Conservation (phyloP, 2,329 filamentous ascomycete genomes). For the Diaporthe aspalathi region DNA sequence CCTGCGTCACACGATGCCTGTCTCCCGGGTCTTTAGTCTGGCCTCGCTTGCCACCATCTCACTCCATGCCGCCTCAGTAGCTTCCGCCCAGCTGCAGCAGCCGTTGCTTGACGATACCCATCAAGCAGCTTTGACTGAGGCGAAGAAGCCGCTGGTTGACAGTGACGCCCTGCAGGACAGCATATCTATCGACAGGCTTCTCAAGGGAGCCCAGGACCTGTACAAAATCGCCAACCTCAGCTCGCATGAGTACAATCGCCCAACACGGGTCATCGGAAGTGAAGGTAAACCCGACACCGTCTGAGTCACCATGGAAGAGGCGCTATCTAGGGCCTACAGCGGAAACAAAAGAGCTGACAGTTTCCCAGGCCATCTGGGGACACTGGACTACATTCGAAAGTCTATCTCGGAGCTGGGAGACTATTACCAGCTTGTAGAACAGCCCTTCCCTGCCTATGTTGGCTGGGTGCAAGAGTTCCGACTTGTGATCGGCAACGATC, state of each 20-base stretch:
- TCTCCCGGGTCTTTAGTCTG: conserved; percentile 9
- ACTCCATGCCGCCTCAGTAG: conserved; percentile 13
- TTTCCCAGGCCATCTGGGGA: conserved; percentile 68
- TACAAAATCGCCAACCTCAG: conserved; percentile 71
- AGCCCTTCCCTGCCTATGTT: conserved; percentile 72
- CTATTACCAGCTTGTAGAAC: conserved; percentile 73
- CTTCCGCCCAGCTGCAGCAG: conserved; percentile 28
- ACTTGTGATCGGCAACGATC: conserved; percentile 65
- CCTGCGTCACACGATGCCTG: background rate
- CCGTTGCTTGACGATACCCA: conserved; percentile 18
- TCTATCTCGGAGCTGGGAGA: conserved; percentile 65
- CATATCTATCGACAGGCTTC: conserved; percentile 67
- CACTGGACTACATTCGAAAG: conserved; percentile 71
- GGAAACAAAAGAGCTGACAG: background rate
- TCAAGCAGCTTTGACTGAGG: conserved; percentile 23
- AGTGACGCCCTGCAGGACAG: conserved; percentile 66
- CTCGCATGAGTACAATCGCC: conserved; percentile 72
- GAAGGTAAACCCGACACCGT: conserved; percentile 56
- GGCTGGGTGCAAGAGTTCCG: conserved; percentile 70
- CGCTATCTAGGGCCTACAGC: too few species aligned
- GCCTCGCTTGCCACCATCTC: conserved; percentile 9
- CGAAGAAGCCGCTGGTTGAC: conserved; percentile 57
- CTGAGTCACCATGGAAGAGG: conserved; percentile 7
- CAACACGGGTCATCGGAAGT: conserved; percentile 78
- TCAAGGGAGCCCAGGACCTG: conserved; percentile 69